Evolutionary conservation across 2,329 filamentous ascomycete genomes (phyloP), one percentile per base, ranked within the genome.

Genomic region (Lizonia empirigonia): DNA sequence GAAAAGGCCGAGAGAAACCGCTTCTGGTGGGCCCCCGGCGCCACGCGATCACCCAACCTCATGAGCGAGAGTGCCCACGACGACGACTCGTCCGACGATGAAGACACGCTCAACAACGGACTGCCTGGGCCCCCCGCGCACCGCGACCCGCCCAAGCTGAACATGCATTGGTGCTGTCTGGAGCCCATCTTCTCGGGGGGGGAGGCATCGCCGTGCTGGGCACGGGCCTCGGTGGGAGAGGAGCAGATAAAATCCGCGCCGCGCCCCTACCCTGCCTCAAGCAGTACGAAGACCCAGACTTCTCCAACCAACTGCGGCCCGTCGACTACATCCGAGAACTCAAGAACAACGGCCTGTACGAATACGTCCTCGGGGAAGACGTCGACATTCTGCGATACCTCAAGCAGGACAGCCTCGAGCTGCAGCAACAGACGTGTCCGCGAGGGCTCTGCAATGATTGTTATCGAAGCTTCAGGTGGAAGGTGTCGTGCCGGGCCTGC

Each of bases 11-110:
- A 63, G 23, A 58, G 55, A n/a, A 61, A 77, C 38, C 72, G 74
- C n/a, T 78, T 80, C 54, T 85, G 82, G 82, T 85, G 82, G 82
- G 81, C 82, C 3, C 81, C 81, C 1, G 79, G 79, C n/a, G 78
- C 78, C 5, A 75, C 74, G 10, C 74, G 78, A 35, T 83, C 80
- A 10, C 82, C 82, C 2, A 83, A 82, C 54, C 73, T 80, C n/a
- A 84, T 85, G 81, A 78, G 79, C 45, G 82, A 85, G 63, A 75
- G 72, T 9, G 62, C 72, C 6, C 65, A 70, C 23, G 63, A 73
- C 8, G 68, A 70, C 12, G 71, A 77, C 36, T 68, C 63, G 1
- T 74, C 71, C 6, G 73, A 74, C 38, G 71, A 68, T 1, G 70
- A 73, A 50, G 72, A 72, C 46, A 70, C 63, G n/a, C 51, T 65